These are phyloP conservation scores for Xerocomus nothofagi DNA, from an alignment of 1,284 basidiomycete genomes.

Conservation along the genomic window DNA sequence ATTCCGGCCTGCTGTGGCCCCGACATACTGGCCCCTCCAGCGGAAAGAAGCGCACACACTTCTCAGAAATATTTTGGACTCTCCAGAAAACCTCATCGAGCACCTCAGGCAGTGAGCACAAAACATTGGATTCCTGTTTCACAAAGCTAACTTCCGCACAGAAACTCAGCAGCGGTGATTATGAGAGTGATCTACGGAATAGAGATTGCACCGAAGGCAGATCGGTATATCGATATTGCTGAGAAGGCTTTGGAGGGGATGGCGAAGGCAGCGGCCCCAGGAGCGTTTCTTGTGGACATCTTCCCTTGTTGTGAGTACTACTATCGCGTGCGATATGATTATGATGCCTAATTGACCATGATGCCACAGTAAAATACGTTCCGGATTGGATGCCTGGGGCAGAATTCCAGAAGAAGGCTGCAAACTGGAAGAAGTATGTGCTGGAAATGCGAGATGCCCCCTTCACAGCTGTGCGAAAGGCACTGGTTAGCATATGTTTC, in stretches of 20 bases:
- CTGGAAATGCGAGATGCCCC: constrained; percentile 35
- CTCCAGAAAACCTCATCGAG: constrained; percentile 39
- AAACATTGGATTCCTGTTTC: not conserved
- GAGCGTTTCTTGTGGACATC: constrained; percentile 40
- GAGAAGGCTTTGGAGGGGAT: constrained; percentile 40
- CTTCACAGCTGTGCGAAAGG: constrained; percentile 27
- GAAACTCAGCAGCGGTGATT: constrained; percentile 42
- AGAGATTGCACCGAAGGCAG: constrained; percentile 33
- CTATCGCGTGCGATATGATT: not conserved
- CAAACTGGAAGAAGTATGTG: constrained; percentile 31
- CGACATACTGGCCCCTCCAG: constrained; percentile 42
- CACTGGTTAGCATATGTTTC: constrained; percentile 22
- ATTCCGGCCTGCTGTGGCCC: constrained; percentile 41
- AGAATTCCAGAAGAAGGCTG: constrained; percentile 33
- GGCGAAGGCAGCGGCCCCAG: constrained; percentile 38
- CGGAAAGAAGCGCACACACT: constrained; percentile 41
- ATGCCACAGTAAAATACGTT: constrained; percentile 30
- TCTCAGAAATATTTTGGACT: constrained; percentile 39
- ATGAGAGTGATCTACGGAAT: constrained; percentile 43
- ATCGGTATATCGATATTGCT: constrained; percentile 39
- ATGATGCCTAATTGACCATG: constrained; percentile 2
- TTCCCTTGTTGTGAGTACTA: constrained; percentile 33
- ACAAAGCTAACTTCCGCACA: constrained; percentile 17
- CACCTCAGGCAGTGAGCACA: constrained; percentile 45
- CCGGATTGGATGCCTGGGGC: constrained; percentile 36